A percentile compares a stretch with the other conserved stretches of the same genome.
These are phyloP conservation scores for Emmonsiellopsis sp. DNA, from an alignment of 2,329 filamentous ascomycete species.

Conservation along the genomic window DNA sequence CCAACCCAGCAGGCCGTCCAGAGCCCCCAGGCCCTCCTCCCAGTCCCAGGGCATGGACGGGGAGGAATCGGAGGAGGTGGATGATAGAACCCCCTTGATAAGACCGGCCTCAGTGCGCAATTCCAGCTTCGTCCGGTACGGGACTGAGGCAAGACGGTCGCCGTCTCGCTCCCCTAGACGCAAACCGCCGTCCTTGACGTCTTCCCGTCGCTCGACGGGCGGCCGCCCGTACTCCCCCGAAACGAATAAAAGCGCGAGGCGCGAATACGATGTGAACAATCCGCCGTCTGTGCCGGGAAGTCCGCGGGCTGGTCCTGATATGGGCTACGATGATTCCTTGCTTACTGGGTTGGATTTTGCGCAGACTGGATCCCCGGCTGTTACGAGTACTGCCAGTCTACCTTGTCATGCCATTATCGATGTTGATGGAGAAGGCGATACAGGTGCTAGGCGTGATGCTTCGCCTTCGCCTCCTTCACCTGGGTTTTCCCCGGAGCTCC, in stretches of 20 bases:
- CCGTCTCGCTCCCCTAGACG: not conserved
- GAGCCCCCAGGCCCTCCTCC: not conserved
- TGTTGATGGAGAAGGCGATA: slow-evolving; percentile 29
- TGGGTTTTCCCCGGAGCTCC: slow-evolving; percentile 28
- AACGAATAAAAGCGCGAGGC: slow-evolving; percentile 10
- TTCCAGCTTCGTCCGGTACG: slow-evolving; percentile 10
- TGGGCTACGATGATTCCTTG: slow-evolving; percentile 47
- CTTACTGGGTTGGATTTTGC: slow-evolving; percentile 34
- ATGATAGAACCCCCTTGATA: slow-evolving; percentile 14
- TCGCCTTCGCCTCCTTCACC: slow-evolving; percentile 33
- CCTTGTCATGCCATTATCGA: slow-evolving; percentile 36
- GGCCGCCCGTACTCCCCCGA: not conserved
- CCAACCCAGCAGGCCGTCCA: not conserved
- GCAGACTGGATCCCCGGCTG: slow-evolving; percentile 27
- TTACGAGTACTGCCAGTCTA: slow-evolving; percentile 14
- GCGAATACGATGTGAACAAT: slow-evolving; percentile 55
- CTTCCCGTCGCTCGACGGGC: not conserved
- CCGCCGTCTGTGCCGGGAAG: slow-evolving; percentile 54
- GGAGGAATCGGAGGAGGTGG: slow-evolving; percentile 9
- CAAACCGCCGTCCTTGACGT: not conserved
- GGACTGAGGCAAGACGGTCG: slow-evolving; percentile 2
- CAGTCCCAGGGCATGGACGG: slow-evolving; percentile 3
- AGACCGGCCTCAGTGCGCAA: slow-evolving; percentile 9
- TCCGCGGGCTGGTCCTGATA: slow-evolving; percentile 44
- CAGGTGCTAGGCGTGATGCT: slow-evolving; percentile 16